Evolutionary conservation across 2,329 filamentous ascomycete species (phyloP).

Genomic region (Scolecobasidium constrictum): DNA sequence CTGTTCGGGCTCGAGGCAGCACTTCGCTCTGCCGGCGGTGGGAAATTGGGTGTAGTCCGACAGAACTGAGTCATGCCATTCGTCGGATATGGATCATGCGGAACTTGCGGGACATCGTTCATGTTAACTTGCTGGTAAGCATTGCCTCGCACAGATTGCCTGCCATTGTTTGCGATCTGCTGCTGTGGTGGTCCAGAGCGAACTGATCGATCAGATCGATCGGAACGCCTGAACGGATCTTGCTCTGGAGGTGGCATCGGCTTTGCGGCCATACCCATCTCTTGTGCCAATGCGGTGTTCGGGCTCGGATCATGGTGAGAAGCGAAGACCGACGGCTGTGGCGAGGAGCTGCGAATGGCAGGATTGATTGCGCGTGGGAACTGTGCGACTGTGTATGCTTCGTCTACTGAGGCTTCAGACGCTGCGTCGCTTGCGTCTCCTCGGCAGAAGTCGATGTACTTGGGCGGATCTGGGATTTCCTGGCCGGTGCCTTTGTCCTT

Average conservation of each 20-base stretch:
- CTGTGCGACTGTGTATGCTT: slow-evolving; percentile 86
- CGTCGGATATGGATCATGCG: slow-evolving; percentile 86
- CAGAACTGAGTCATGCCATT: slow-evolving; percentile 98
- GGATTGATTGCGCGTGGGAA: slow-evolving; percentile 94
- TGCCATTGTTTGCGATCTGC: not conserved
- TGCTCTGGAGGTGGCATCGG: slow-evolving; percentile 9
- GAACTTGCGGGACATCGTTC: slow-evolving; percentile 56
- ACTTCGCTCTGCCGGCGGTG: slow-evolving; percentile 57
- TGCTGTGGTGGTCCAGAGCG: slow-evolving; percentile 1
- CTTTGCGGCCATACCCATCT: slow-evolving; percentile 38
- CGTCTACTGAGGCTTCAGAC: slow-evolving; percentile 78
- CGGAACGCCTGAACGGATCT: slow-evolving; percentile 7
- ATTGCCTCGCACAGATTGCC: slow-evolving; percentile 3
- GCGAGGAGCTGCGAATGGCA: slow-evolving; percentile 88
- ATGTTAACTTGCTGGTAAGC: slow-evolving; percentile 17
- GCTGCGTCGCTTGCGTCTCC: slow-evolving; percentile 71
- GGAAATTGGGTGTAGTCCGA: slow-evolving; percentile 64
- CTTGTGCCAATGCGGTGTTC: slow-evolving; percentile 60
- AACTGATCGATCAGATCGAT: not conserved
- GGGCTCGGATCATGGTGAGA: slow-evolving; percentile 72
- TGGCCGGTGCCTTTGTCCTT: slow-evolving; percentile 82
- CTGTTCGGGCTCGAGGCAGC: slow-evolving; percentile 58
- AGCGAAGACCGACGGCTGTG: slow-evolving; percentile 84
- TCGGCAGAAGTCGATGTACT: slow-evolving; percentile 97
- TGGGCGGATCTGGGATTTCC: slow-evolving; percentile 93